phyloP scores from a whole-genome alignment of 495 filamentous ascomycete genomes.

The Parmelia sp. region DNA sequence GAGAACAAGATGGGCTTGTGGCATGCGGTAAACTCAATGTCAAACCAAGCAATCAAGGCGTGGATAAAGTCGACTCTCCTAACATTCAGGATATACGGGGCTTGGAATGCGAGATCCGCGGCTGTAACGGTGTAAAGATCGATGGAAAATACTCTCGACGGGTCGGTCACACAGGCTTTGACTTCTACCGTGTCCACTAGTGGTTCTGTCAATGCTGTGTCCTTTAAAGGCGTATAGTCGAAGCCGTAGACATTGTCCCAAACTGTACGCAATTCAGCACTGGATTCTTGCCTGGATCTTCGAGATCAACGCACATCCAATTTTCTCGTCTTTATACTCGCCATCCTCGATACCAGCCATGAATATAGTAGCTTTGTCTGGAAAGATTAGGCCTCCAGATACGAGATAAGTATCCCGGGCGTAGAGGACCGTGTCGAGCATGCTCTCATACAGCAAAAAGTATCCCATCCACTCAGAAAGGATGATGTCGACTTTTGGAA shows the following conservation, averaged over 20 bases:
- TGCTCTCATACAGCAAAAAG: conserved; percentile 95
- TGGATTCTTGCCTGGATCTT: background rate
- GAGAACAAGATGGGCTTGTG: conserved; percentile 81
- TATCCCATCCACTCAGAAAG: conserved; percentile 99
- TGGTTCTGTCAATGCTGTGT: conserved; percentile 74
- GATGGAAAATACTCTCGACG: conserved; percentile 65
- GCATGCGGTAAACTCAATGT: conserved; percentile 95
- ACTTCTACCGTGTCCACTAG: conserved; percentile 77
- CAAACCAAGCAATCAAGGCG: conserved; percentile 95
- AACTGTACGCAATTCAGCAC: conserved; percentile 43
- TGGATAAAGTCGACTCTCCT: conserved; percentile 87
- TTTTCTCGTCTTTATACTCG: conserved; percentile 85
- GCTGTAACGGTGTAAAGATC: conserved; percentile 73
- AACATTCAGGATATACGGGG: conserved; percentile 62
- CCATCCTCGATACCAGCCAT: conserved; percentile 81
- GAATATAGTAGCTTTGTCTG: conserved; percentile 85
- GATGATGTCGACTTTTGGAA: conserved; percentile 91
- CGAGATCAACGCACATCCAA: conserved; percentile 54
- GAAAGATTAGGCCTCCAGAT: conserved; percentile 81
- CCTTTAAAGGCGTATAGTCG: conserved; percentile 85
- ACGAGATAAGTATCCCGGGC: conserved; percentile 86
- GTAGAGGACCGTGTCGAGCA: conserved; percentile 93
- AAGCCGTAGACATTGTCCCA: conserved; percentile 99
- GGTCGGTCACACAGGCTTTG: conserved; percentile 74
- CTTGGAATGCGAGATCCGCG: conserved; percentile 69